phyloP scores from a whole-genome alignment of 495 filamentous ascomycete species.

The Aspergillus bertholletiae region DNA sequence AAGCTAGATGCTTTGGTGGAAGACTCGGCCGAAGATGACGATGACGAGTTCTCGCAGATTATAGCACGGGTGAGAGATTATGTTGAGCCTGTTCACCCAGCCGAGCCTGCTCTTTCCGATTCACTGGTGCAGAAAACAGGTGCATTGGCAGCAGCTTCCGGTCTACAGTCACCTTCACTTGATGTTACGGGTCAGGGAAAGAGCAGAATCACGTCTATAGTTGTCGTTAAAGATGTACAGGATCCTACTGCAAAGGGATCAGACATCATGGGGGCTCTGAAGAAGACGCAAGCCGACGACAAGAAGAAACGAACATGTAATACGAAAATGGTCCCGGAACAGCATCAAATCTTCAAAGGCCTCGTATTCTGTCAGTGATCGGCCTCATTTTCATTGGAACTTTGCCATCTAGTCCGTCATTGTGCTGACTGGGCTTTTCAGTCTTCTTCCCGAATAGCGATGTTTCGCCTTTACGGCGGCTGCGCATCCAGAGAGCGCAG shows the following conservation, averaged over 20 bases:
- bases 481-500: constrained; percentile 69
- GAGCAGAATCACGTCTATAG: neutral
- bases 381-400: neutral
- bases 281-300: neutral
- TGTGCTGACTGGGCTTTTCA: constrained; percentile 19
- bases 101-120: neutral
- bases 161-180: neutral
- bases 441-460: constrained; percentile 82
- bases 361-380: constrained; percentile 55
- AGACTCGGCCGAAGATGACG: constrained; percentile 17
- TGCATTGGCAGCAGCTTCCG: neutral
- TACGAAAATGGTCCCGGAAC: constrained; percentile 49
- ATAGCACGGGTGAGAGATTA: constrained; percentile 3
- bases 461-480: constrained; percentile 57
- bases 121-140: neutral
- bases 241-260: constrained; percentile 3
- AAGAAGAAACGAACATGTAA: constrained; percentile 25
- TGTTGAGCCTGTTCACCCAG: neutral
- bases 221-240: neutral
- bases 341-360: constrained; percentile 61
- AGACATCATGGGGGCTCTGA: neutral
- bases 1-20: constrained; percentile 40
- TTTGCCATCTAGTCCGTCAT: neutral
- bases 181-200: neutral
- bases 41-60: constrained; percentile 9